phyloP scores from a whole-genome alignment of 305 asterid genomes.

The Solanum hybrid region DNA sequence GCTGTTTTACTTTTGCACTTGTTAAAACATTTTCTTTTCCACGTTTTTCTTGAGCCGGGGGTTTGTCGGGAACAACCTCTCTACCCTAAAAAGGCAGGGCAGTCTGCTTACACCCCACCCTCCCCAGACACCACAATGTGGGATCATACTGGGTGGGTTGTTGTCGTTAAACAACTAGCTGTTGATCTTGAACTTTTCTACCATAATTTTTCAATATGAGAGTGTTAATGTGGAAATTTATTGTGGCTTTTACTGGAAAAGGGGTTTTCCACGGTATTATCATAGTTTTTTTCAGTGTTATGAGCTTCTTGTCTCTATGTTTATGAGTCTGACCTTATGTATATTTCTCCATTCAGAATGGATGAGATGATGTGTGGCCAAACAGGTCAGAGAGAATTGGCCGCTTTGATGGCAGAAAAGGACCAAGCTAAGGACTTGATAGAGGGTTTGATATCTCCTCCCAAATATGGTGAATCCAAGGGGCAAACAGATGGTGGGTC shows the following conservation, averaged over 20 bases:
- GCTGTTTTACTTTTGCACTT: background rate
- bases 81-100: background rate
- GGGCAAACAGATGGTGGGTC: constrained; percentile 29
- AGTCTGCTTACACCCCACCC: background rate
- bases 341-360: constrained; percentile 49
- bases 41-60: background rate
- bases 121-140: background rate
- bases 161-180: background rate
- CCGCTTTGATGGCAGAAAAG: constrained; percentile 36
- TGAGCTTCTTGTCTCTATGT: background rate
- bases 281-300: background rate
- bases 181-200: background rate
- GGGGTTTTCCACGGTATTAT: background rate
- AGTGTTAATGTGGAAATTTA: background rate
- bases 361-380: constrained; percentile 89
- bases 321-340: constrained; percentile 7
- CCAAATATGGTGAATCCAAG: constrained; percentile 31
- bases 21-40: background rate
- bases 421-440: constrained; percentile 36
- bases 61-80: background rate
- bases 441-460: constrained; percentile 31
- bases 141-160: background rate
- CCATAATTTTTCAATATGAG: background rate
- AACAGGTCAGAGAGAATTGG: constrained; percentile 65
- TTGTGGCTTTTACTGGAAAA: background rate